Evolutionary conservation across 2,329 filamentous ascomycete species (phyloP).

Genomic region (Exophiala lecanii-corni): DNA sequence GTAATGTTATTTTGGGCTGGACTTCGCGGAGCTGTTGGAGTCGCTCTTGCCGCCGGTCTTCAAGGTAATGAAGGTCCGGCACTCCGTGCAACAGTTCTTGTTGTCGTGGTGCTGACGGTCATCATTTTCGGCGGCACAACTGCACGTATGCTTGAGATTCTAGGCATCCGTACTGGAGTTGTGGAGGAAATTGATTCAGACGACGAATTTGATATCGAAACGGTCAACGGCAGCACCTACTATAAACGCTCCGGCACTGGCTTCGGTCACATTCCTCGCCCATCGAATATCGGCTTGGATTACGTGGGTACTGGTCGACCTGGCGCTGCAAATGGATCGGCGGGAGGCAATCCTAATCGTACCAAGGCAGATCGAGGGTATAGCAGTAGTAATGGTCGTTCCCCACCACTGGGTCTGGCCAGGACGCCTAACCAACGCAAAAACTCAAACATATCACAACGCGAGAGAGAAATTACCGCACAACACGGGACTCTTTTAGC

Average conservation of each 20-base stretch:
- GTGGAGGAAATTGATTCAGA: conserved; percentile 96
- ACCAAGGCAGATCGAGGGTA: conserved; percentile 39
- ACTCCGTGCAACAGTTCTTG: conserved; percentile 88
- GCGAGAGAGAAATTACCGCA: conserved; percentile 42
- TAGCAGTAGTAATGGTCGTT: conserved; percentile 56
- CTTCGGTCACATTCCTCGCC: conserved; percentile 71
- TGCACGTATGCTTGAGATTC: conserved; percentile 92
- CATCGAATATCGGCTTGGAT: conserved; percentile 54
- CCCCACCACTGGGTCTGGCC: conserved; percentile 36
- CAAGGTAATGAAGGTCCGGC: conserved; percentile 76
- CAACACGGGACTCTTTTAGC: conserved; percentile 49
- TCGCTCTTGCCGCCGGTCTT: conserved; percentile 85
- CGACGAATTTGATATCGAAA: conserved; percentile 96
- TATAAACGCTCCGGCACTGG: conserved; percentile 73
- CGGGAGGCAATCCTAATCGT: conserved; percentile 4
- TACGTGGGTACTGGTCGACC: conserved; percentile 41
- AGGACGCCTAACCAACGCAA: conserved; percentile 42
- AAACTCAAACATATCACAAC: conserved; percentile 45
- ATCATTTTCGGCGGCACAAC: conserved; percentile 99
- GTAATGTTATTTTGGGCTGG: conserved; percentile 99
- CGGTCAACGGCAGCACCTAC: conserved; percentile 66
- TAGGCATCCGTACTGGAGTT: conserved; percentile 93
- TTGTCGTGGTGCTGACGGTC: conserved; percentile 94
- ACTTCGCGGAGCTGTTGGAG: conserved; percentile 88
- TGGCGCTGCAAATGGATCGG: conserved; percentile 27